These are phyloP conservation scores for Boletus coccyginus DNA, from an alignment of 768 basidiomycete genomes.

Conservation along the genomic window DNA sequence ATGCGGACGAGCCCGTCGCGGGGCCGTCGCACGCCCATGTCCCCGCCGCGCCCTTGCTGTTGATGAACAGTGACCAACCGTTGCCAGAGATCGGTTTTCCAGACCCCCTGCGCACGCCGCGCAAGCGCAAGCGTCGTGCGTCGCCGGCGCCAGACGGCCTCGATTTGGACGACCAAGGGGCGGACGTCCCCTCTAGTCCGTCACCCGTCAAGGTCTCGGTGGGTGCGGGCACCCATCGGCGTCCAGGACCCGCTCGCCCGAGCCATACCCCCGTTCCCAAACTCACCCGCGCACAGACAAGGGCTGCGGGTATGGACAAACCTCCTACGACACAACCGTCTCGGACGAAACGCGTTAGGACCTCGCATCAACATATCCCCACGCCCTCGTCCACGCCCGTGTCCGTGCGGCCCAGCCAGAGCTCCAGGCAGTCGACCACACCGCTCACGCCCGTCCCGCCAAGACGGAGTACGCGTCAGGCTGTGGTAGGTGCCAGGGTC, in stretches of 20 bases:
- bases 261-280: conserved; percentile 1
- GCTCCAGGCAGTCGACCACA: conserved; percentile 9
- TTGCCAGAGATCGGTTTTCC: conserved; percentile 7
- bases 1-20: conserved; percentile 31
- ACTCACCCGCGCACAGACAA: conserved; percentile 14
- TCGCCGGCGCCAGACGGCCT: conserved; percentile 1
- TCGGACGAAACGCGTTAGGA: conserved; percentile 16
- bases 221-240: not conserved
- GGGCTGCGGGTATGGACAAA: conserved; percentile 2
- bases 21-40: conserved; percentile 23
- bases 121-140: conserved; percentile 24
- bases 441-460: conserved; percentile 19
- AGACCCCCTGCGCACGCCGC: conserved; percentile 32
- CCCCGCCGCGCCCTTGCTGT: conserved; percentile 21
- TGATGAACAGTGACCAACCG: conserved; percentile 19
- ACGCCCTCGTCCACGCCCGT: conserved; percentile 26
- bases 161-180: conserved; percentile 9
- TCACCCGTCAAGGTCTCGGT: conserved; percentile 31
- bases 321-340: not conserved
- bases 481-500: conserved; percentile 17
- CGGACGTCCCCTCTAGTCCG: conserved; percentile 24
- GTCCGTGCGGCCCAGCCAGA: not conserved
- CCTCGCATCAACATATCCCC: conserved; percentile 21
- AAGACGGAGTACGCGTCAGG: conserved; percentile 28
- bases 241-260: not conserved